phyloP scores from a whole-genome alignment of 495 filamentous ascomycete genomes.

The Penicillium paradoxum region DNA sequence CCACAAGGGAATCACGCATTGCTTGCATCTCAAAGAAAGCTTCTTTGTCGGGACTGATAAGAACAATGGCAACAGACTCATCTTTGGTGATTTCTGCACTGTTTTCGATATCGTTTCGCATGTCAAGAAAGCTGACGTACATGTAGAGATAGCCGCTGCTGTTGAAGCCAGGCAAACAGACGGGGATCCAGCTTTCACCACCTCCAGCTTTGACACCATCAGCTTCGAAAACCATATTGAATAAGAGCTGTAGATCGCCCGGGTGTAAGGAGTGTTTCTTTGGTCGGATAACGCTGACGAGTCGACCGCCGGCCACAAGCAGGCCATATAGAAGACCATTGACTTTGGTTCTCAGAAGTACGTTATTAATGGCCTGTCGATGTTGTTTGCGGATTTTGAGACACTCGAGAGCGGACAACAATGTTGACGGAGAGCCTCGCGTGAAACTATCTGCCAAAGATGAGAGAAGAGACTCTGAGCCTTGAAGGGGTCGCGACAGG shows the following conservation, averaged over 20 bases:
- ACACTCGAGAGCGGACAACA: slow-evolving; percentile 88
- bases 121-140: slow-evolving; percentile 88
- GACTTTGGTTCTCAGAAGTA: slow-evolving; percentile 70
- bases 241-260: slow-evolving; percentile 90
- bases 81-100: slow-evolving; percentile 46
- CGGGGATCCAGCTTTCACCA: slow-evolving; percentile 95
- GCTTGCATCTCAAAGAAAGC: slow-evolving; percentile 82
- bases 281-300: slow-evolving; percentile 90
- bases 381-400: slow-evolving; percentile 82
- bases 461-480: slow-evolving; percentile 86
- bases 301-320: slow-evolving; percentile 86
- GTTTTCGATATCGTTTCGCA: slow-evolving; percentile 30
- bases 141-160: slow-evolving; percentile 97
- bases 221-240: slow-evolving; percentile 99
- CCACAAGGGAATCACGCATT: slow-evolving; percentile 78
- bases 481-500: slow-evolving; percentile 84
- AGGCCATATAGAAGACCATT: slow-evolving; percentile 84
- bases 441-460: slow-evolving; percentile 93
- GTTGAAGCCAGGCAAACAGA: slow-evolving; percentile 97
- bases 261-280: slow-evolving; percentile 95
- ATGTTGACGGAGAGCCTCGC: slow-evolving; percentile 78
- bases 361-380: slow-evolving; percentile 78
- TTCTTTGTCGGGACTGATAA: slow-evolving; percentile 91
- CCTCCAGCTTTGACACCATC: slow-evolving; percentile 81
- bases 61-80: slow-evolving; percentile 80